These are phyloP conservation scores for Craterostigma plantagineum DNA, from an alignment of 257 asterid genomes.

Conservation along the genomic window DNA sequence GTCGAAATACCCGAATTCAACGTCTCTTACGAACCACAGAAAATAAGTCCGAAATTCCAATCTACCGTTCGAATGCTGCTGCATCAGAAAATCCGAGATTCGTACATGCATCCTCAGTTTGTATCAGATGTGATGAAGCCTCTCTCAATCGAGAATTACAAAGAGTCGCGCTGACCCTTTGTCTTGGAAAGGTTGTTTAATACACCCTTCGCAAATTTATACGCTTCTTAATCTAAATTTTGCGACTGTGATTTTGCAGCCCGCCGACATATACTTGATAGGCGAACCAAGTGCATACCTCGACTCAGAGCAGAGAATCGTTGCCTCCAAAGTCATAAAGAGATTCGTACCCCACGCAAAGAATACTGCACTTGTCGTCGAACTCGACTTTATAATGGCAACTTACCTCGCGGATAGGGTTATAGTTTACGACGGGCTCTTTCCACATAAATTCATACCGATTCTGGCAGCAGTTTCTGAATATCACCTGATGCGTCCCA, in stretches of 20 bases:
- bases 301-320: slow-evolving; percentile 98
- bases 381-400: slow-evolving; percentile 97
- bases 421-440: slow-evolving; percentile 93
- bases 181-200: slow-evolving; percentile 77
- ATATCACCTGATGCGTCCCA: too few species aligned
- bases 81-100: slow-evolving; percentile 72
- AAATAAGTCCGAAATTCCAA: slow-evolving; percentile 72
- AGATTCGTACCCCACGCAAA: slow-evolving; percentile 92
- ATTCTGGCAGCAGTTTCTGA: too few species aligned
- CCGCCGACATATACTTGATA: slow-evolving; percentile 88
- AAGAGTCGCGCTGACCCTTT: slow-evolving; percentile 79
- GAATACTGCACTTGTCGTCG: slow-evolving; percentile 89
- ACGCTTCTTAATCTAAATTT: not conserved
- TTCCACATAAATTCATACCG: too few species aligned
- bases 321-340: slow-evolving; percentile 95
- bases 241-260: slow-evolving; percentile 51
- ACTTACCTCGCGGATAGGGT: slow-evolving; percentile 97
- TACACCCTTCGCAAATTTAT: not conserved
- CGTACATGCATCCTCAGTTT: slow-evolving; percentile 86
- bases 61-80: slow-evolving; percentile 54
- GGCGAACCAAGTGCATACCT: slow-evolving; percentile 99
- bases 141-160: slow-evolving; percentile 95
- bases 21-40: slow-evolving; percentile 97
- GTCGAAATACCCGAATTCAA: slow-evolving; percentile 85
- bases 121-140: slow-evolving; percentile 95